Evolutionary conservation across 345 rosid genomes (phyloP).

Genomic region (Camelina sativa): DNA sequence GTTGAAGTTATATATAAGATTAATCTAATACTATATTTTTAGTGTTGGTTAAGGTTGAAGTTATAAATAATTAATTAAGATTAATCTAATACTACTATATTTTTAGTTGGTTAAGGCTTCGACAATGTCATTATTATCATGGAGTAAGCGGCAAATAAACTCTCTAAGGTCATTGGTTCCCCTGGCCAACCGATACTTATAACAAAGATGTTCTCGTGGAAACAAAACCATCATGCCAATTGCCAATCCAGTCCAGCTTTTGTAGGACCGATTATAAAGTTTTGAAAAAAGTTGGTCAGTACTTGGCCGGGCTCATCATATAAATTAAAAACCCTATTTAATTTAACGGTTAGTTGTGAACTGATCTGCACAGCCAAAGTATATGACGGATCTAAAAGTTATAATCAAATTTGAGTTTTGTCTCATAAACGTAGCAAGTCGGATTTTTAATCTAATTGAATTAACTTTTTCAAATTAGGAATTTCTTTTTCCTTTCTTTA

Average conservation of each 20-base stretch:
- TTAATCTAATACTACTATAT: no score
- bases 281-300: neutral
- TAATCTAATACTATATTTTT: no score
- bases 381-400: neutral
- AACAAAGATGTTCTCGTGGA: neutral
- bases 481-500: neutral
- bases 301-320: neutral
- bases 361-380: neutral
- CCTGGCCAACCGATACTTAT: neutral
- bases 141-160: slow-evolving; percentile 32
- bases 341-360: neutral
- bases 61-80: no score
- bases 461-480: neutral
- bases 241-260: slow-evolving; percentile 6
- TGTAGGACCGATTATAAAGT: neutral
- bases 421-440: neutral
- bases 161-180: slow-evolving; percentile 6
- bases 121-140: neutral
- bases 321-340: neutral
- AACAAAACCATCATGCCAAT: slow-evolving; percentile 15
- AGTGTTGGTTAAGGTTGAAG: no score
- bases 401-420: neutral
- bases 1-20: neutral
- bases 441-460: neutral
- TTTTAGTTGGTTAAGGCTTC: no score